These are phyloP conservation scores for Acer yangbiense DNA, from an alignment of 345 rosid species.

Conservation along the genomic window DNA sequence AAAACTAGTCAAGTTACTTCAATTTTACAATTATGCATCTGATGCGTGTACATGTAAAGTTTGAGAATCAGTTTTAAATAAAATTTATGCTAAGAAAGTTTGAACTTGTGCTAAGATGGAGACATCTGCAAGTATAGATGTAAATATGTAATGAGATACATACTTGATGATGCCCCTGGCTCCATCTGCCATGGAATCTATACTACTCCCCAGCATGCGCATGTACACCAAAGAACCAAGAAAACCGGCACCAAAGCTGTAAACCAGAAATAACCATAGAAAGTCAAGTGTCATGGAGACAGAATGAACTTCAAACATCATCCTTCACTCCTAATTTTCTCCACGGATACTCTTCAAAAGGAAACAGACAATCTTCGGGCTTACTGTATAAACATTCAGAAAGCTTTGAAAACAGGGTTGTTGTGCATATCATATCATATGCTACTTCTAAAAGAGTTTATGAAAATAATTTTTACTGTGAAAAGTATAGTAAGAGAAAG, in stretches of 20 bases:
- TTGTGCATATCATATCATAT: slow-evolving; percentile 4
- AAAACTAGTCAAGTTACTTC: not conserved
- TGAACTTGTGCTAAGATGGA: not conserved
- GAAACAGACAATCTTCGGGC: not conserved
- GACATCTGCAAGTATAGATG: not conserved
- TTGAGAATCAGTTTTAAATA: not conserved
- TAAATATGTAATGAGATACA: slow-evolving; percentile 18
- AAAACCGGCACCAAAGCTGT: slow-evolving; percentile 84
- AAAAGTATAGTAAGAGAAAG: not conserved
- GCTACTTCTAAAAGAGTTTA: not conserved
- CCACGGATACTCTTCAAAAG: not conserved
- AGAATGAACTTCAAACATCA: not conserved
- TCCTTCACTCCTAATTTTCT: not conserved
- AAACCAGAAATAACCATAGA: slow-evolving; percentile 11
- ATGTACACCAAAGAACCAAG: slow-evolving; percentile 77
- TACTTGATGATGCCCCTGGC: slow-evolving; percentile 83
- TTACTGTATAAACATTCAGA: not conserved
- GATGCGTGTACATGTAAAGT: not conserved
- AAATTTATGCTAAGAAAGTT: not conserved
- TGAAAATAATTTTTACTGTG: not conserved
- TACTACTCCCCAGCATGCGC: slow-evolving; percentile 84
- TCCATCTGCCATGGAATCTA: slow-evolving; percentile 89
- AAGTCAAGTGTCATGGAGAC: slow-evolving; percentile 6
- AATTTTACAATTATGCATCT: not conserved
- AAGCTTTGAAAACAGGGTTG: not conserved